Evolutionary conservation across 257 asterid species (phyloP).

Genomic region (Penstemon newberryi): DNA sequence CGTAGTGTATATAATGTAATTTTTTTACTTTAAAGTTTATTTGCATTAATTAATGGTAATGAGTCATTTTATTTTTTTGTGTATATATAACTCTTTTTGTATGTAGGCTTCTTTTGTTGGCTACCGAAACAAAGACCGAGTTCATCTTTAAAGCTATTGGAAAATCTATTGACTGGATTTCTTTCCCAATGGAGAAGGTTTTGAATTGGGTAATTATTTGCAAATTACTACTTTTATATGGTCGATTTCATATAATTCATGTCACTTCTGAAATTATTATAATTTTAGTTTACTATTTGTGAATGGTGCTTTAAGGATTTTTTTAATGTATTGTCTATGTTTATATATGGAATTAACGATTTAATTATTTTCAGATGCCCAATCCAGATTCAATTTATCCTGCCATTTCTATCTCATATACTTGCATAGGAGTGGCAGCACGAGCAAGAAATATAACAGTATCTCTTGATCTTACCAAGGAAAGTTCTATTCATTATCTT

Average conservation of each 20-base stretch:
- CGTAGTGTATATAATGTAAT: background rate
- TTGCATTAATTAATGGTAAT: too few species aligned
- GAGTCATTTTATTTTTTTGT: background rate
- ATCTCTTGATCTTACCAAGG: conserved; percentile 30
- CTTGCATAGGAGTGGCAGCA: conserved; percentile 32
- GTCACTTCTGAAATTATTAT: too few species aligned
- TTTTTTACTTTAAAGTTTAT: background rate
- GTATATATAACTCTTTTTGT: background rate
- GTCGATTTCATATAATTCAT: too few species aligned
- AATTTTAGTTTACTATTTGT: too few species aligned
- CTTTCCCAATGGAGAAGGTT: conserved; percentile 21
- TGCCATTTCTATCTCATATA: conserved; percentile 14
- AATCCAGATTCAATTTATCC: background rate
- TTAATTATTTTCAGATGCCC: conserved; percentile 9
- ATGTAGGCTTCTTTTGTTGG: conserved; percentile 21
- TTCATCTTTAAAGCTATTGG: conserved; percentile 29
- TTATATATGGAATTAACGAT: background rate
- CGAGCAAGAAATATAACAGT: conserved; percentile 16
- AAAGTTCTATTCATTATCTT: background rate
- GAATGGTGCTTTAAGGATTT: too few species aligned
- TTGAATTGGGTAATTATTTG: background rate
- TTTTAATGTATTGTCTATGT: background rate
- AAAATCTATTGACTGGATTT: conserved; percentile 25
- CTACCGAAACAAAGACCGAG: conserved; percentile 21
- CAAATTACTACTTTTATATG: too few species aligned